A percentile compares a stretch with the other conserved stretches of the same genome.
Evolutionary conservation across 352 stramenopile genomes (phyloP).

Genomic region (Phytophthora pinifolia): DNA sequence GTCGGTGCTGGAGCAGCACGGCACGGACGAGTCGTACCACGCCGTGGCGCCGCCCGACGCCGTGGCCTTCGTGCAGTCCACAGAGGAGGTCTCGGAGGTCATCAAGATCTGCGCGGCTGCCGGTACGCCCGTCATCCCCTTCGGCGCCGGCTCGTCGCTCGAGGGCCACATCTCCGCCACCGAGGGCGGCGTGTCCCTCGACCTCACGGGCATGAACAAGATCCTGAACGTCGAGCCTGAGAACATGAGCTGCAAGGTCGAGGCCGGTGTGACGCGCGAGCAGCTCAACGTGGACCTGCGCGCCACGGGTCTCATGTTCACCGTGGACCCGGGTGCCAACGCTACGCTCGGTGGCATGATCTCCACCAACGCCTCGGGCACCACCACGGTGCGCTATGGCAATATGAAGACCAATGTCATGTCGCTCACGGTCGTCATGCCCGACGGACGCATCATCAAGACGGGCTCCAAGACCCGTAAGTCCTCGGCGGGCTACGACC

Average conservation of each 20-base stretch:
- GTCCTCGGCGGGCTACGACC: slow-evolving; percentile 96
- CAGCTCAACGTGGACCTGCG: slow-evolving; percentile 90
- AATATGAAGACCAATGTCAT: slow-evolving; percentile 98
- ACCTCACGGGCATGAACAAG: slow-evolving; percentile 86
- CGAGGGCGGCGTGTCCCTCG: slow-evolving; percentile 90
- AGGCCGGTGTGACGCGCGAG: slow-evolving; percentile 93
- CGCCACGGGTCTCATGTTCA: slow-evolving; percentile 93
- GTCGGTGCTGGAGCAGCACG: slow-evolving; percentile 83
- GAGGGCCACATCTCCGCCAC: slow-evolving; percentile 96
- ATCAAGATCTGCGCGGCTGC: slow-evolving; percentile 87
- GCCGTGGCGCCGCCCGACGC: slow-evolving; percentile 75
- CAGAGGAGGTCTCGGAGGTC: slow-evolving; percentile 89
- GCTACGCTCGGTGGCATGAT: slow-evolving; percentile 97
- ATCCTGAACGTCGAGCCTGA: slow-evolving; percentile 68
- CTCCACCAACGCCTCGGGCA: slow-evolving; percentile 89
- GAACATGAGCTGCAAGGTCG: slow-evolving; percentile 91
- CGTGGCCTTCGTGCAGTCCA: slow-evolving; percentile 85
- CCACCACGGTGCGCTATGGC: slow-evolving; percentile 91
- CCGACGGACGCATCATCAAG: slow-evolving; percentile 86
- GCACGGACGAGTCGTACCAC: slow-evolving; percentile 92
- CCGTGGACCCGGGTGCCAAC: slow-evolving; percentile 97
- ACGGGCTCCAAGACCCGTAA: slow-evolving; percentile 94
- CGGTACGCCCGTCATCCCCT: slow-evolving; percentile 93
- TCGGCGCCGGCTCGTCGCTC: slow-evolving; percentile 91
- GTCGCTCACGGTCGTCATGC: slow-evolving; percentile 91